phyloP scores from a whole-genome alignment of 352 stramenopile species.

The Blastocystis hominis region DNA sequence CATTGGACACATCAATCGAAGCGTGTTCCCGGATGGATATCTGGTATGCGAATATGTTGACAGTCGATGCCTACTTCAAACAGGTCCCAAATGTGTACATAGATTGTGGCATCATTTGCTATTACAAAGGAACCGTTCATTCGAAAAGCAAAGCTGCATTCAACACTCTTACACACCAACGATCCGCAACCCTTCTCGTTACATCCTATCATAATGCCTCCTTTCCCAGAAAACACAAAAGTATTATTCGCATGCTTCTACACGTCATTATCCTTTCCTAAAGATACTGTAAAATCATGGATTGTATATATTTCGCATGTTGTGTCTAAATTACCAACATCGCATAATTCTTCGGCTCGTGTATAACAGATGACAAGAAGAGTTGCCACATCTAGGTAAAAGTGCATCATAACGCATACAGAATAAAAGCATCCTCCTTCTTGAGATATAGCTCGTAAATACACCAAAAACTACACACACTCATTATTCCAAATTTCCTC shows the following conservation, averaged over 20 bases:
- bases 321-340: not conserved
- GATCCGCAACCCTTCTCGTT: not conserved
- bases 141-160: not conserved
- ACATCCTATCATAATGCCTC: not conserved
- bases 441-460: too few relatives aligned
- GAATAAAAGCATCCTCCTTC: too few relatives aligned
- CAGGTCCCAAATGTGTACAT: not conserved
- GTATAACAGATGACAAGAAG: not conserved
- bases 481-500: too few relatives aligned
- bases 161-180: not conserved
- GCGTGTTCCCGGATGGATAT: not conserved
- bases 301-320: not conserved
- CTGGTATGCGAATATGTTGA: not conserved
- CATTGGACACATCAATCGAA: not conserved
- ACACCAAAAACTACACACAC: too few relatives aligned
- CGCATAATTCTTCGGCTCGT: not conserved
- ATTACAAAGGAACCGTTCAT: not conserved
- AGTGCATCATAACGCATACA: too few relatives aligned
- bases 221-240: not conserved
- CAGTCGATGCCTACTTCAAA: not conserved
- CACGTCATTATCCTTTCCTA: not conserved
- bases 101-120: not conserved
- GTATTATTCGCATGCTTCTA: not conserved
- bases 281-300: not conserved
- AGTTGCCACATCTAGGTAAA: too few relatives aligned